phyloP scores from a whole-genome alignment of 202 grass and related monocot genomes.

The Bolboschoenoplectus hybrid region DNA sequence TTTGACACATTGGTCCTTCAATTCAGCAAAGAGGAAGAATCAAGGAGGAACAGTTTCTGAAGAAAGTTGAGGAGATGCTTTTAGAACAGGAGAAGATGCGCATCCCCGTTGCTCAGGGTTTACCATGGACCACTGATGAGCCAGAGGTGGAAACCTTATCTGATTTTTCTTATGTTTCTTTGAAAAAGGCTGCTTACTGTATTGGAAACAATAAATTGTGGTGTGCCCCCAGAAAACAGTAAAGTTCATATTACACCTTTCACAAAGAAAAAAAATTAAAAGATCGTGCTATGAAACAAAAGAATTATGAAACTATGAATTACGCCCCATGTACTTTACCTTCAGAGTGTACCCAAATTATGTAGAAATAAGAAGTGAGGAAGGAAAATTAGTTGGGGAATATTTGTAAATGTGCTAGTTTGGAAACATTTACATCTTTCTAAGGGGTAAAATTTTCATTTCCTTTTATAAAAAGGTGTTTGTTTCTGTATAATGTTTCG shows the following conservation, averaged over 20 bases:
- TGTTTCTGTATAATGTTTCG: neutral
- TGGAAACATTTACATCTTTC: constrained; percentile 14
- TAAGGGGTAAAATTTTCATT: neutral
- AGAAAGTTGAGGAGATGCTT: constrained; percentile 86
- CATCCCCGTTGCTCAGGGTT: constrained; percentile 79
- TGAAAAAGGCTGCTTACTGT: neutral
- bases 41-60: constrained; percentile 72
- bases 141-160: constrained; percentile 59
- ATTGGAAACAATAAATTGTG: constrained; percentile 11
- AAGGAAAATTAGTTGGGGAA: neutral
- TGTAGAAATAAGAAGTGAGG: neutral
- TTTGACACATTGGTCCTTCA: neutral
- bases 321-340: neutral
- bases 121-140: constrained; percentile 94
- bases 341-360: neutral
- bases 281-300: neutral
- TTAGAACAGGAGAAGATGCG: constrained; percentile 76
- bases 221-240: neutral
- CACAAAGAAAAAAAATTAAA: neutral
- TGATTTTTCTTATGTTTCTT: constrained; percentile 20
- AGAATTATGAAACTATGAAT: neutral
- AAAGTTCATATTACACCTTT: neutral
- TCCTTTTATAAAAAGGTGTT: neutral
- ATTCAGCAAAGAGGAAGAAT: constrained; percentile 80
- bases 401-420: neutral